A percentile compares a stretch with the other conserved stretches of the same genome.
These are phyloP conservation scores for Coprinellus aureogranulatus DNA, from an alignment of 768 basidiomycete species.

Conservation along the genomic window DNA sequence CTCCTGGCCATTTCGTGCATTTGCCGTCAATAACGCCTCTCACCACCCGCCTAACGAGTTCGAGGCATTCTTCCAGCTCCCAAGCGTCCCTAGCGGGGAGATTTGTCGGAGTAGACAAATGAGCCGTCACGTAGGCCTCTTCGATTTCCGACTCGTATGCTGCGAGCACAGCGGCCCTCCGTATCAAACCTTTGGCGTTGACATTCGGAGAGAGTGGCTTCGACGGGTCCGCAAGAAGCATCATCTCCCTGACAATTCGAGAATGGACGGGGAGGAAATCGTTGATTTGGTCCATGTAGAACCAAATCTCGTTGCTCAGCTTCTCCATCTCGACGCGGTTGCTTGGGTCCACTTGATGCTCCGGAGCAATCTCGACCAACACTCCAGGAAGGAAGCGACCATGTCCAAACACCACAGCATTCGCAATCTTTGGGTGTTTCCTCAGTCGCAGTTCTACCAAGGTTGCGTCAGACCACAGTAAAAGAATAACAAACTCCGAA, in stretches of 20 bases:
- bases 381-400: constrained; percentile 33
- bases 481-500: too few species aligned
- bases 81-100: constrained; percentile 24
- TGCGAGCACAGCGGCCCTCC: constrained; percentile 40
- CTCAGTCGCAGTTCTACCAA: background rate
- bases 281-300: constrained; percentile 44
- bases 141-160: constrained; percentile 49
- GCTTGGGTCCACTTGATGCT: constrained; percentile 24
- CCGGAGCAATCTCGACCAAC: constrained; percentile 29
- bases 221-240: constrained; percentile 36
- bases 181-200: constrained; percentile 48
- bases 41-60: constrained; percentile 10
- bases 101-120: constrained; percentile 28
- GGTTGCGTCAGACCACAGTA: background rate
- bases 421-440: background rate
- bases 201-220: constrained; percentile 44
- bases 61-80: constrained; percentile 6
- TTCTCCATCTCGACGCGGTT: constrained; percentile 8
- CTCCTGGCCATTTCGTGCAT: background rate
- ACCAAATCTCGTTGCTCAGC: constrained; percentile 16
- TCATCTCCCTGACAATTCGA: constrained; percentile 53
- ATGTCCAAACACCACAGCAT: constrained; percentile 43
- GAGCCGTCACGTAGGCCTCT: constrained; percentile 34
- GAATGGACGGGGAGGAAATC: constrained; percentile 41
- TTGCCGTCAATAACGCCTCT: constrained; percentile 25